Evolutionary conservation across 805 yeast genomes (phyloP).

Genomic region (Saccharomycopsis amapae): DNA sequence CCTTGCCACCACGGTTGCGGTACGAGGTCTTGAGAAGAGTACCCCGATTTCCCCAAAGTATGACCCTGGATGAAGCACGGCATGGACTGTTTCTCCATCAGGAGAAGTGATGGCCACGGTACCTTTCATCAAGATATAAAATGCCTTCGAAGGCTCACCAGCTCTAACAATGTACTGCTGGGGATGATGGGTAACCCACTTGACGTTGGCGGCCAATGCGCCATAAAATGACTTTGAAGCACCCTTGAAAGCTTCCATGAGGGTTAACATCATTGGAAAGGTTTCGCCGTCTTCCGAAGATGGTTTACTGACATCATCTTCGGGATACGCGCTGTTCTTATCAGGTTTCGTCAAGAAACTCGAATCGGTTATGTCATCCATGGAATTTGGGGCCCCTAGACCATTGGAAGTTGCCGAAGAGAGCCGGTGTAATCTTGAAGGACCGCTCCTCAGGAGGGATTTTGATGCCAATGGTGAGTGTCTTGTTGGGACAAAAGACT

Average conservation of each 20-base stretch:
- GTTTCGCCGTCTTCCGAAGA: background rate
- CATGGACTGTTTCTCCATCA: constrained; percentile 70
- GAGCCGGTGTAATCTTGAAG: background rate
- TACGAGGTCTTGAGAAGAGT: constrained; percentile 64
- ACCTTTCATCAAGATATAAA: constrained; percentile 77
- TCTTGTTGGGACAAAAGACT: constrained; percentile 12
- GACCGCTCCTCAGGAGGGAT: background rate
- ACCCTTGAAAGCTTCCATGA: constrained; percentile 23
- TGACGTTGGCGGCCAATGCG: constrained; percentile 50
- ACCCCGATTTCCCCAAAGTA: constrained; percentile 80
- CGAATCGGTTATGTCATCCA: background rate
- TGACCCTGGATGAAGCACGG: constrained; percentile 49
- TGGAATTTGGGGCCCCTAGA: background rate
- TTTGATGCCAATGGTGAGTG: constrained; percentile 13
- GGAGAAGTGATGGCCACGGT: constrained; percentile 69
- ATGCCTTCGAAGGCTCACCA: constrained; percentile 68
- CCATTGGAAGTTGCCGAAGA: background rate
- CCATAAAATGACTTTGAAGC: constrained; percentile 63
- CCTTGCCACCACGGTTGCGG: constrained; percentile 70
- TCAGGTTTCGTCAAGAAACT: background rate
- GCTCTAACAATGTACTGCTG: constrained; percentile 59
- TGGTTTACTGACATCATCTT: background rate
- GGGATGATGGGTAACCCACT: constrained; percentile 55
- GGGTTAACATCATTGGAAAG: constrained; percentile 4
- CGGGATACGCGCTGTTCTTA: background rate